Evolutionary conservation across 768 basidiomycete genomes (phyloP), one percentile per base, ranked within the genome.

Genomic region (Mycena olivaceomarginata): DNA sequence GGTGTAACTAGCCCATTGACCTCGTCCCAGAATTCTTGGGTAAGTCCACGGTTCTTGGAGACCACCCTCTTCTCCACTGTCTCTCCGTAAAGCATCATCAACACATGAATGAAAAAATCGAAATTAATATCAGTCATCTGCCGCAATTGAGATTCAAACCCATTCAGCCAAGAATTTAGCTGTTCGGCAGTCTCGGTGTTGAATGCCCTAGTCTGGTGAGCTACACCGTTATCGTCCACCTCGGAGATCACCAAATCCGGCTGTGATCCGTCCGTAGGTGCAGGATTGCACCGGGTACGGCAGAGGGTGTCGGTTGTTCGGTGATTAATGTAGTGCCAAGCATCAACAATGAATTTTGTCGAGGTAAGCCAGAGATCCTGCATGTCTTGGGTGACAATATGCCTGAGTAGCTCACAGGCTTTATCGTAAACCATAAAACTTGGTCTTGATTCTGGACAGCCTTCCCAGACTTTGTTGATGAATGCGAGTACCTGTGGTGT

Each of bases 271-370:
- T 80, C 69, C 2, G 18, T 37, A 1, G 80, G 77, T 25, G 77
- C 76, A 0, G 80, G 80, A 65, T 81, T 81, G 67, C 67, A 68
- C 37, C 51, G 12, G 9, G 25, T 25, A 18, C 51, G 48, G 20
- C 67, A 68, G n/a, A 80, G 59, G 13, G 46, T 31, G 46, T 81
- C 80, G 20, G 46, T 70, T 7, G 79, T 62, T 2, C 63, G 69
- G 56, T 75, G 74, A 3, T 56, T 56, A 15, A 75, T 75, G 37
- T 75, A 76, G 40, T 76, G 75, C 56, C 71, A 79, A 1, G 79
- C 76, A 65, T 79, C 76, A 2, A 79, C 80, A 67, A 80, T 79
- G 65, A 81, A 79, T 37, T 67, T 53, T 8, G 77, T 80, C 1
- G 67, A 40, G 16, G 13, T 9, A 1, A 81, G 5, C 80, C 80